Evolutionary conservation across 768 basidiomycete species (phyloP).

Genomic region (Jaapia argillacea): DNA sequence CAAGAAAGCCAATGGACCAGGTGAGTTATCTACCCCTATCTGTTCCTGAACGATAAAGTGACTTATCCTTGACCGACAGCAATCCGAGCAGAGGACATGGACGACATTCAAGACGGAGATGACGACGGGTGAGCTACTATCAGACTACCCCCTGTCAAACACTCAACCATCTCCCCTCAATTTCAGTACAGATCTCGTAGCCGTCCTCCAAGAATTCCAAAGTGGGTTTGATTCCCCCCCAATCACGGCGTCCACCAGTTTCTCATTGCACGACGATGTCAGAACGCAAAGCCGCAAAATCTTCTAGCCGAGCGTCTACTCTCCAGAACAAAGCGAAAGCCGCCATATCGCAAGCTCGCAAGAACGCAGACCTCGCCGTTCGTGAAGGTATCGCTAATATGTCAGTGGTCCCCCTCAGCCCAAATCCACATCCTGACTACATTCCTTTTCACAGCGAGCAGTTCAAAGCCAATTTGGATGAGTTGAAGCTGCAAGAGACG

Average conservation of each 20-base stretch:
- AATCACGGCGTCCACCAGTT: not conserved
- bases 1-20: too few species aligned
- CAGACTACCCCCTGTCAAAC: too few species aligned
- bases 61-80: too few species aligned
- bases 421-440: not conserved
- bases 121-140: too few species aligned
- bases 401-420: not conserved
- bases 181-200: not conserved
- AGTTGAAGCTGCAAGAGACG: slow-evolving; percentile 13
- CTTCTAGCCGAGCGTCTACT: not conserved
- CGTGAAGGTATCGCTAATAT: not conserved
- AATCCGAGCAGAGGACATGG: too few species aligned
- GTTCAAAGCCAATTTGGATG: slow-evolving; percentile 10
- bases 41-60: too few species aligned
- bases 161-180: too few species aligned
- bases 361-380: not conserved
- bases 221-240: not conserved
- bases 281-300: not conserved
- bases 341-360: not conserved
- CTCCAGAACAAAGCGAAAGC: not conserved
- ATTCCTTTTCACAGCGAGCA: slow-evolving; percentile 16
- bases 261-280: not conserved
- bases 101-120: too few species aligned
- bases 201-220: not conserved
- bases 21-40: too few species aligned